Evolutionary conservation across 306 rosid species (phyloP).

Genomic region (Cicer arietinum): DNA sequence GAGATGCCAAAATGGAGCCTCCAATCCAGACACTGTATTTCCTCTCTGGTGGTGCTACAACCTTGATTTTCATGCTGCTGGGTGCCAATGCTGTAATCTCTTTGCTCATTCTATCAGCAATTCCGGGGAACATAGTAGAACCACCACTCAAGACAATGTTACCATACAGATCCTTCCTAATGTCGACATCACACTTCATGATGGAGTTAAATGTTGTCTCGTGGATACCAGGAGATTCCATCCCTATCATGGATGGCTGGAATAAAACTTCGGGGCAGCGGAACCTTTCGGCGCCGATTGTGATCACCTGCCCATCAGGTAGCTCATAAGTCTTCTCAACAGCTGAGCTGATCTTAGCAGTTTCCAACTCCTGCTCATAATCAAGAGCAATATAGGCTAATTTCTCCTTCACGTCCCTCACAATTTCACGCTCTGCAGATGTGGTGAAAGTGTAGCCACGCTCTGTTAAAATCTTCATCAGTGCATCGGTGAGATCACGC

Average conservation of each 20-base stretch:
- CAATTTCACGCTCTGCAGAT: slow-evolving; percentile 85
- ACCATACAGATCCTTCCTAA: slow-evolving; percentile 64
- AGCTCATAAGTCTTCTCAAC: slow-evolving; percentile 83
- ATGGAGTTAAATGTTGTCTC: slow-evolving; percentile 61
- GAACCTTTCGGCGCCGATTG: slow-evolving; percentile 62
- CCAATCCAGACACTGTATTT: slow-evolving; percentile 69
- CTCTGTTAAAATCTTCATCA: slow-evolving; percentile 83
- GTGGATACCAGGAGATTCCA: slow-evolving; percentile 62
- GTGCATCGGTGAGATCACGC: slow-evolving; percentile 80
- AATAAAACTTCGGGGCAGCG: slow-evolving; percentile 61
- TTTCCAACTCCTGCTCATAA: slow-evolving; percentile 78
- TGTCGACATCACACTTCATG: slow-evolving; percentile 64
- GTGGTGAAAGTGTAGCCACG: slow-evolving; percentile 86
- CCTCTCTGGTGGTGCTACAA: slow-evolving; percentile 65
- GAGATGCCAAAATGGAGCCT: slow-evolving; percentile 66
- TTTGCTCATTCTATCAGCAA: slow-evolving; percentile 68
- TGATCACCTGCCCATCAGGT: slow-evolving; percentile 64
- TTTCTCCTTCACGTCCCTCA: slow-evolving; percentile 71
- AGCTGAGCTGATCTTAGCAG: slow-evolving; percentile 75
- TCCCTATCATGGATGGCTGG: slow-evolving; percentile 65
- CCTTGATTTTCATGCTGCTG: slow-evolving; percentile 63
- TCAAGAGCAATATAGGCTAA: slow-evolving; percentile 79
- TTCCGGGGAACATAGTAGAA: slow-evolving; percentile 65
- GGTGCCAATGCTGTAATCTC: slow-evolving; percentile 65
- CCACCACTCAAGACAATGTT: slow-evolving; percentile 68